Evolutionary conservation across 1,284 basidiomycete genomes (phyloP).

Genomic region (Rhodotorula mucilaginosa): DNA sequence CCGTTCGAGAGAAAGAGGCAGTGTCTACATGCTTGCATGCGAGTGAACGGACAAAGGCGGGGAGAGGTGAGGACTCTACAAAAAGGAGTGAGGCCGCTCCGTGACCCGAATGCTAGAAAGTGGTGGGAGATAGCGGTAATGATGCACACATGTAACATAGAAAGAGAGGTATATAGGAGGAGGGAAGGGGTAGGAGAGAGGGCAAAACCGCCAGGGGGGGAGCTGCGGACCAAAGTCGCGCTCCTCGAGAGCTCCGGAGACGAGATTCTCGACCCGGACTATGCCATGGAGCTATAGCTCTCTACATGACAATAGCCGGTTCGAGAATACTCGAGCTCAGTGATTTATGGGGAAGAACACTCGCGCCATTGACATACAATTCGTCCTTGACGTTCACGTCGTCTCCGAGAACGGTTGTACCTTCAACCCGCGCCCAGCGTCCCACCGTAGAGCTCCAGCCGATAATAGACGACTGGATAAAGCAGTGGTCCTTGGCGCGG

Average conservation of each 20-base stretch:
- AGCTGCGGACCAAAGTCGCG: background rate
- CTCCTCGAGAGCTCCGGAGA: background rate
- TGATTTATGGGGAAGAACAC: slow-evolving; percentile 55
- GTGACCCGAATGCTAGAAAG: background rate
- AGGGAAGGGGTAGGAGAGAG: background rate
- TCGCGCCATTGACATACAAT: slow-evolving; percentile 55
- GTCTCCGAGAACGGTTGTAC: slow-evolving; percentile 54
- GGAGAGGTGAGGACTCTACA: background rate
- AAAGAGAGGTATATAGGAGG: background rate
- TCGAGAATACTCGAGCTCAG: slow-evolving; percentile 34
- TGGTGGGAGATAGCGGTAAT: background rate
- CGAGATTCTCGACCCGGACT: too few relatives aligned
- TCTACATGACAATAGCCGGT: slow-evolving; percentile 33
- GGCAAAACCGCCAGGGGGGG: background rate
- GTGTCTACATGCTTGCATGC: slow-evolving; percentile 5
- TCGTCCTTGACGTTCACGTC: slow-evolving; percentile 59
- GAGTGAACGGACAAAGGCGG: background rate
- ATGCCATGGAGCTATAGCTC: background rate
- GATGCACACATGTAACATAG: background rate
- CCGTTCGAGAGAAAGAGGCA: background rate
- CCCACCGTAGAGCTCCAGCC: slow-evolving; percentile 58
- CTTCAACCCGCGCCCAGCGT: slow-evolving; percentile 51
- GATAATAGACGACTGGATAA: slow-evolving; percentile 56
- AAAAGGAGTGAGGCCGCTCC: too few relatives aligned
- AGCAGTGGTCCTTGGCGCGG: slow-evolving; percentile 55